Evolutionary conservation across 345 rosid species (phyloP).

Genomic region (Pugionium dolabratum): DNA sequence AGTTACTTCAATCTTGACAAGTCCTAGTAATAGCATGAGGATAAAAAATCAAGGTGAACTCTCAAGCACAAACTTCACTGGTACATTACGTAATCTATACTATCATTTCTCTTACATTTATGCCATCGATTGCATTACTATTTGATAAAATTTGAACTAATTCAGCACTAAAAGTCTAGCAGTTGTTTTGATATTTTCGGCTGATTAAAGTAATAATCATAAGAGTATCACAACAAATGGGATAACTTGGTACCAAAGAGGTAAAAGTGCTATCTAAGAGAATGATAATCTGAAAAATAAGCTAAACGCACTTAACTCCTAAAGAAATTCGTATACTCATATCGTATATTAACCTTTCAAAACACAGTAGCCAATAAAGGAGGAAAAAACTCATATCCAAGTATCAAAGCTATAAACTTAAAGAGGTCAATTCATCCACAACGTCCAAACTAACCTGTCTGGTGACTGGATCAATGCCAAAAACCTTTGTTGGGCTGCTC

Average conservation of each 20-base stretch:
- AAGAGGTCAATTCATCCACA: background rate
- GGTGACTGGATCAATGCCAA: conserved; percentile 63
- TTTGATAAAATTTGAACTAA: too few species aligned
- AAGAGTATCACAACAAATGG: background rate
- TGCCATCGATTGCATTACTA: too few species aligned
- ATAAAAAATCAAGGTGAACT: background rate
- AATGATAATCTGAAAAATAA: background rate
- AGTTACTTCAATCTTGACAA: background rate
- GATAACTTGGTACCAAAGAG: background rate
- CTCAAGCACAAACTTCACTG: background rate
- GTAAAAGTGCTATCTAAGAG: background rate
- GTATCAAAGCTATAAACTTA: conserved; percentile 15
- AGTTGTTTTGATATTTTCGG: background rate
- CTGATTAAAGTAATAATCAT: background rate
- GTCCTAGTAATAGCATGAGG: background rate
- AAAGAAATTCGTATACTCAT: background rate
- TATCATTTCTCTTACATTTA: too few species aligned
- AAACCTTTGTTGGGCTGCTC: conserved; percentile 89
- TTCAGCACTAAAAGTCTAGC: background rate
- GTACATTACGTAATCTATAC: background rate
- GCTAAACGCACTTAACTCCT: background rate
- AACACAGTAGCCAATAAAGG: background rate
- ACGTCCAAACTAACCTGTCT: conserved; percentile 53
- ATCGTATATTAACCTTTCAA: background rate
- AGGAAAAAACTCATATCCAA: background rate